phyloP scores from a whole-genome alignment of 176 grass and related monocot genomes.

The sorghum (Sorghum bicolor) region Sorghum_bicolor_NCBIv3 NC_012870.2:8616001-8616500 shows the following conservation, averaged over 20 bases:
- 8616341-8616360: neutral
- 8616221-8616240: constrained; percentile 54
- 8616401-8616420: too few species aligned
- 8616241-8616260: constrained; percentile 14
- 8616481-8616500: constrained; percentile 91
- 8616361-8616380: neutral
- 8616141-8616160: neutral
- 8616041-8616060: constrained; percentile 50
- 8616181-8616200: neutral
- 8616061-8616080: neutral
- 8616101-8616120: constrained; percentile 40
- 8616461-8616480: constrained; percentile 89
- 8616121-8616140: constrained; percentile 39
- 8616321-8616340: neutral
- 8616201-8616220: constrained; percentile 43
- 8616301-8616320: neutral
- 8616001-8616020: constrained; percentile 17
- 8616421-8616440: neutral
- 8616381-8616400: neutral
- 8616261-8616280: constrained; percentile 32
- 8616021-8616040: constrained; percentile 5
- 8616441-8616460: constrained; percentile 81
- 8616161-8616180: neutral
- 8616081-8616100: constrained; percentile 29
- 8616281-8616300: neutral